Conservation (phyloP, 345 rosid genomes). For the Salix exigua region DNA sequence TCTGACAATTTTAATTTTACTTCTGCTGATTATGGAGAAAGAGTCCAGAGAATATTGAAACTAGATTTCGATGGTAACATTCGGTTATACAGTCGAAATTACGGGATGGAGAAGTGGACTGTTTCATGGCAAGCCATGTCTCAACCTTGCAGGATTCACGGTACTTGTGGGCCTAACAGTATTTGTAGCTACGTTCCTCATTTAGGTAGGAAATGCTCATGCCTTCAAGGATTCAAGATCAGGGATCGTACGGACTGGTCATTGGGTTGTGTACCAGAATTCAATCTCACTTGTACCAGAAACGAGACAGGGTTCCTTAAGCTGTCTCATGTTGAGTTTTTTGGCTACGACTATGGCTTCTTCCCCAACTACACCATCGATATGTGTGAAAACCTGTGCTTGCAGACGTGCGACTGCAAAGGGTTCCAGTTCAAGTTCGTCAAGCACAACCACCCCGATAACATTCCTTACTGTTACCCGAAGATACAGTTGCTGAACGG, state of each 20-base stretch:
- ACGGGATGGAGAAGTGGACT: background rate
- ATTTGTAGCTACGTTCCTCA: background rate
- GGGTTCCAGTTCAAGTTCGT: constrained; percentile 9
- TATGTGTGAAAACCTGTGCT: background rate
- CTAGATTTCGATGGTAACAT: constrained; percentile 9
- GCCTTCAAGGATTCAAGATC: constrained; percentile 7
- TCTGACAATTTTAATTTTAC: background rate
- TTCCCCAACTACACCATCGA: background rate
- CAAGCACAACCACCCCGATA: background rate
- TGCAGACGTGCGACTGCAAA: background rate
- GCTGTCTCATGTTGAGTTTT: constrained; percentile 1
- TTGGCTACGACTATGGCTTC: constrained; percentile 7
- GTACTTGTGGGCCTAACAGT: constrained; percentile 9
- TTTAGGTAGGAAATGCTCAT: background rate
- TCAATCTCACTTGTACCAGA: background rate
- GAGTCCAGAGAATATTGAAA: constrained; percentile 3
- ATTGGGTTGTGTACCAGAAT: constrained; percentile 3
- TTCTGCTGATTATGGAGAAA: background rate
- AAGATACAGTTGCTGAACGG: constrained; percentile 1
- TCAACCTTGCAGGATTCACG: constrained; percentile 5
- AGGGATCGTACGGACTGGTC: constrained; percentile 1
- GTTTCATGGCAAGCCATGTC: constrained; percentile 8
- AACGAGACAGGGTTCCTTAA: background rate
- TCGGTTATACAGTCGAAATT: background rate
- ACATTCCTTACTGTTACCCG: background rate